A percentile compares a stretch with the other conserved stretches of the same genome.
These are phyloP conservation scores for Phytophthora lateralis DNA, from an alignment of 352 stramenopile genomes.

Conservation along the genomic window DNA sequence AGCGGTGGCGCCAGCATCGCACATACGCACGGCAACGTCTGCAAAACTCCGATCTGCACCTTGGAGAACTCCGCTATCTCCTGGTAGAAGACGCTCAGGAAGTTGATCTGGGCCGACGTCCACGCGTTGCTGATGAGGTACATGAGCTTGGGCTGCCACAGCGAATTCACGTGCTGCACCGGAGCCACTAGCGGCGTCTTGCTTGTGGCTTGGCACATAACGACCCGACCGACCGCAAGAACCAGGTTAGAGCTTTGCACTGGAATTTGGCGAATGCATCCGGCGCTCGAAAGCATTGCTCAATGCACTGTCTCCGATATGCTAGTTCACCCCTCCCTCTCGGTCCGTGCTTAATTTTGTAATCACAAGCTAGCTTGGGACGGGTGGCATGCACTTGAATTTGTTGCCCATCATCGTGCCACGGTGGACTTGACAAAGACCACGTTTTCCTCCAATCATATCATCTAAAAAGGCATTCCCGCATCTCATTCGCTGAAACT, in stretches of 20 bases:
- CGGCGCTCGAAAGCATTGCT: background rate
- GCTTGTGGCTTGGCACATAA: conserved; percentile 33
- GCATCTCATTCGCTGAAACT: conserved; percentile 12
- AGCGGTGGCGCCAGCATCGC: conserved; percentile 73
- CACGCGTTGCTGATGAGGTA: conserved; percentile 71
- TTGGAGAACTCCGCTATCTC: conserved; percentile 69
- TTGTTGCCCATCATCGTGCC: conserved; percentile 19
- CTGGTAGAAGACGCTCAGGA: conserved; percentile 77
- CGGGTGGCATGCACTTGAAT: conserved; percentile 16
- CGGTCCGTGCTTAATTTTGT: background rate
- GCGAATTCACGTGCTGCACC: conserved; percentile 3
- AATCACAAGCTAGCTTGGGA: background rate
- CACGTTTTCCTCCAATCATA: conserved; percentile 20
- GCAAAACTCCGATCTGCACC: conserved; percentile 76
- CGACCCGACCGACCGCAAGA: conserved; percentile 1
- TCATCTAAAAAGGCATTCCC: background rate
- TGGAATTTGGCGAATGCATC: conserved; percentile 33
- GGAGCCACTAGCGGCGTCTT: conserved; percentile 36
- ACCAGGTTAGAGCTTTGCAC: background rate
- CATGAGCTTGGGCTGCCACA: conserved; percentile 81
- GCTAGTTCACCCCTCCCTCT: conserved; percentile 25
- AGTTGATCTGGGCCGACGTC: conserved; percentile 76
- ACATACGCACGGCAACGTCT: conserved; percentile 69
- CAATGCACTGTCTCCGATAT: conserved; percentile 14
- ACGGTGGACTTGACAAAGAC: conserved; percentile 13